Percentiles rank a stretch among this genome's conserved stretches.
Evolutionary conservation across 139 green algal species (phyloP).

Genomic region (Chlamydomonas asymmetrica): DNA sequence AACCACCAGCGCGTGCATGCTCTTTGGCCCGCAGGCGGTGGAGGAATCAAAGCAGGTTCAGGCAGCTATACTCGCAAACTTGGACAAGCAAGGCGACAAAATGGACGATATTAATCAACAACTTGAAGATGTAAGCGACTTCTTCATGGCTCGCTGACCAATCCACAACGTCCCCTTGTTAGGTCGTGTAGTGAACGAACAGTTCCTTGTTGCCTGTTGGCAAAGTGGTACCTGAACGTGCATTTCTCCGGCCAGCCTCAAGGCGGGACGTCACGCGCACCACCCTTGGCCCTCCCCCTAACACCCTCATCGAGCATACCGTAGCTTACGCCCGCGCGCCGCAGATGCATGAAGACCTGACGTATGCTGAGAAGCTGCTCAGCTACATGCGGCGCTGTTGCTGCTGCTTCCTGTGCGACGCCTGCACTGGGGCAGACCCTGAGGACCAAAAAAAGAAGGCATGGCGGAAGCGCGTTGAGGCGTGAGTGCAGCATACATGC

Average conservation of each 20-base stretch:
- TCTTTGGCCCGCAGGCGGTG: constrained; percentile 23
- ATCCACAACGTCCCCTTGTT: background rate
- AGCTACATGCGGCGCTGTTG: constrained; percentile 59
- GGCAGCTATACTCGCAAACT: constrained; percentile 25
- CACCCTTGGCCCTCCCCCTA: background rate
- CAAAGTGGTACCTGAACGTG: background rate
- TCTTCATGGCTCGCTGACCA: background rate
- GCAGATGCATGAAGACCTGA: constrained; percentile 57
- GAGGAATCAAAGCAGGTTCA: constrained; percentile 52
- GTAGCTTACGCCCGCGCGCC: background rate
- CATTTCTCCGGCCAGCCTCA: background rate
- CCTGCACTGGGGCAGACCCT: constrained; percentile 47
- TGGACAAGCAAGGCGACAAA: constrained; percentile 39
- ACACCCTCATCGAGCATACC: background rate
- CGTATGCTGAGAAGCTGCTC: constrained; percentile 57
- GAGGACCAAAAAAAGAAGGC: constrained; percentile 20
- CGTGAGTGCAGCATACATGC: background rate
- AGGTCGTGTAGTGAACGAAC: background rate
- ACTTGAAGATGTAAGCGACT: constrained; percentile 34
- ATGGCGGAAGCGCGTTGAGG: constrained; percentile 21
- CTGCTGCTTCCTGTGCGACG: constrained; percentile 53
- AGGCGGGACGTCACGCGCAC: too few relatives aligned
- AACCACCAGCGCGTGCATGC: background rate
- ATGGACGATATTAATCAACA: constrained; percentile 34
- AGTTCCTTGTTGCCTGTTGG: background rate